Evolutionary conservation across 192 early-diverging fungal species (phyloP), one percentile per base, ranked within the genome.

Genomic region (Coemansia biformis): DNA sequence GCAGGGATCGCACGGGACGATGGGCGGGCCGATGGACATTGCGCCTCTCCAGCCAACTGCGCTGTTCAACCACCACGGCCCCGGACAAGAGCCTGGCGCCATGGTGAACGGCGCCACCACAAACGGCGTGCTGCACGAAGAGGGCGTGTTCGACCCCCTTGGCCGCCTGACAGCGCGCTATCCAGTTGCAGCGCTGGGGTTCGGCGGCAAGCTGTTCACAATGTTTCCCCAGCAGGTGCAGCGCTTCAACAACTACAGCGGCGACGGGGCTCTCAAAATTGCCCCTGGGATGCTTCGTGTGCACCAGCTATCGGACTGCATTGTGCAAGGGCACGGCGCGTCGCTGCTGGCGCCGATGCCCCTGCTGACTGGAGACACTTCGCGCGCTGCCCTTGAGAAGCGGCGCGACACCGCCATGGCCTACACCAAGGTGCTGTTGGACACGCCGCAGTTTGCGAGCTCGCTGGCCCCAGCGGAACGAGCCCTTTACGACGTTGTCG

Each of bases 181-280:
- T 22, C 86, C 86, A 3, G 43, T 88, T 21, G 64, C 80, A 14
- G 66, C 83, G 0, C 86, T 88, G 63, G 86, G 86, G n/a, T 85
- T 88, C 71, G 86, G 86, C 45, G 86, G 86, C 21, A 67, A 76
- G 38, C 54, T 88, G n/a, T 63, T 79, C 36, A 78, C 77, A 4
- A 81, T 82, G 57, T 84, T 86, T 51, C 86, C 86, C 38, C 76
- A 64, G 19, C 60, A 67, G 14, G 79, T 84, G 8, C 77, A 83
- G 70, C 64, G 76, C 34, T 71, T 80, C 33, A 76, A 64, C 34
- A 54, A 61, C 12, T 58, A 74, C 28, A 53, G 64, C 15, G 50
- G 51, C 18, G 57, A 49, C 43, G 65, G 56, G 17, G 61, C 64
- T 13, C 50, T 56, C 14, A 81, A 78, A 51, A 40, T 54, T 37